These are phyloP conservation scores for Malassezia globosa DNA, from an alignment of 1,284 basidiomycete species.

Conservation along the genomic window DNA sequence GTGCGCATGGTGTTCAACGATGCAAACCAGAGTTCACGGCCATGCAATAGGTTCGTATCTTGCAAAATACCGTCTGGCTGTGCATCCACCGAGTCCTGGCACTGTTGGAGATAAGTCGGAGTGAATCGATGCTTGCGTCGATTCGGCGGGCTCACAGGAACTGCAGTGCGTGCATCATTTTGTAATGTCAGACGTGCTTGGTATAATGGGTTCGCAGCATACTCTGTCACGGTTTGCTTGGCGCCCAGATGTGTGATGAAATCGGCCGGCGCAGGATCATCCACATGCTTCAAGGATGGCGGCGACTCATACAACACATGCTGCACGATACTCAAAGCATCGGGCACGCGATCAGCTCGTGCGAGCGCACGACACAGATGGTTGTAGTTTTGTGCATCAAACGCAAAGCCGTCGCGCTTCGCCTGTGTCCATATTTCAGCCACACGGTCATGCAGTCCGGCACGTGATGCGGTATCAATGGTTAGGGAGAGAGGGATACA, in stretches of 20 bases:
- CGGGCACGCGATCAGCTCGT: conserved; percentile 64
- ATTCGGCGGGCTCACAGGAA: background rate
- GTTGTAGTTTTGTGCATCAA: conserved; percentile 90
- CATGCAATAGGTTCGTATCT: background rate
- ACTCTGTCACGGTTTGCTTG: too few relatives aligned
- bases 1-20: conserved; percentile 5
- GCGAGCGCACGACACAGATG: conserved; percentile 65
- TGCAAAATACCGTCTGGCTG: background rate
- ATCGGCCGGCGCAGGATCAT: background rate
- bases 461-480: conserved; percentile 54
- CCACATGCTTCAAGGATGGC: background rate
- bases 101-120: too few relatives aligned
- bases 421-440: conserved; percentile 61
- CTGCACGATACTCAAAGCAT: conserved; percentile 73
- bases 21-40: conserved; percentile 1
- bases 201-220: conserved; percentile 7
- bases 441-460: conserved; percentile 57
- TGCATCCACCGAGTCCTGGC: too few relatives aligned
- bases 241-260: too few relatives aligned
- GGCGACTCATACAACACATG: conserved; percentile 54
- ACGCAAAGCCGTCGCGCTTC: conserved; percentile 61
- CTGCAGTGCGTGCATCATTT: background rate
- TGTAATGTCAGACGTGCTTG: background rate
- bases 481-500: conserved; percentile 73
- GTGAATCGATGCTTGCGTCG: background rate